These are phyloP conservation scores for Metahyphopichia silvanorum DNA, from an alignment of 805 yeast species.

Conservation along the genomic window DNA sequence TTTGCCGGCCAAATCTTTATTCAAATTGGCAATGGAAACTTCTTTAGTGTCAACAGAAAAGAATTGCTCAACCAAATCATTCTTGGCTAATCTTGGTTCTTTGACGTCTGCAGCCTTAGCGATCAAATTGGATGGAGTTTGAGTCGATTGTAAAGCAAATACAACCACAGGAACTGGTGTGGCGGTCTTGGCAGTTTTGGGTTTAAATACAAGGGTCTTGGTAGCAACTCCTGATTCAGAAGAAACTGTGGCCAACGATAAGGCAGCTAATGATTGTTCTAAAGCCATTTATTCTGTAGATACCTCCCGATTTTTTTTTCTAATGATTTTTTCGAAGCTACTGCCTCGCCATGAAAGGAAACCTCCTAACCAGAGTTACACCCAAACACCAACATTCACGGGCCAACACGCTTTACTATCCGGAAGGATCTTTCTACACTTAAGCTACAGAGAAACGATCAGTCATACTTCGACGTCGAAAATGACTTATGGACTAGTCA, in stretches of 20 bases:
- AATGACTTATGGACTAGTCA: too few relatives aligned
- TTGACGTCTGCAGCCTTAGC: slow-evolving; percentile 69
- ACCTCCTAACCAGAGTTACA: too few relatives aligned
- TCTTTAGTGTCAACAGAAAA: slow-evolving; percentile 58
- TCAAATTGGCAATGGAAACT: slow-evolving; percentile 55
- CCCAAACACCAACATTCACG: too few relatives aligned
- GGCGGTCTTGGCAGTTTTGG: slow-evolving; percentile 83
- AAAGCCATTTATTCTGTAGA: too few relatives aligned
- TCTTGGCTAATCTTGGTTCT: slow-evolving; percentile 86
- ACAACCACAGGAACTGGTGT: slow-evolving; percentile 77
- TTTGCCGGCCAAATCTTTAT: slow-evolving; percentile 46
- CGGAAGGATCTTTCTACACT: too few relatives aligned
- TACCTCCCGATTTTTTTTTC: too few relatives aligned
- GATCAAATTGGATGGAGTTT: slow-evolving; percentile 62
- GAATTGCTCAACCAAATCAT: slow-evolving; percentile 67
- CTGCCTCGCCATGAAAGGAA: too few relatives aligned
- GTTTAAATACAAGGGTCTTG: slow-evolving; percentile 83
- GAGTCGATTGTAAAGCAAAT: slow-evolving; percentile 67
- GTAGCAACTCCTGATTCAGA: slow-evolving; percentile 52
- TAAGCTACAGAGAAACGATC: too few relatives aligned
- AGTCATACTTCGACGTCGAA: too few relatives aligned
- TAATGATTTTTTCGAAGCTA: too few relatives aligned
- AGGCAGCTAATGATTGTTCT: slow-evolving; percentile 63
- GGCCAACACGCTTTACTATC: too few relatives aligned
- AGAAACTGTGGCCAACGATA: slow-evolving; percentile 56